Conservation (phyloP, 2,329 filamentous ascomycete species). For the Colletotrichum scovillei region DNA sequence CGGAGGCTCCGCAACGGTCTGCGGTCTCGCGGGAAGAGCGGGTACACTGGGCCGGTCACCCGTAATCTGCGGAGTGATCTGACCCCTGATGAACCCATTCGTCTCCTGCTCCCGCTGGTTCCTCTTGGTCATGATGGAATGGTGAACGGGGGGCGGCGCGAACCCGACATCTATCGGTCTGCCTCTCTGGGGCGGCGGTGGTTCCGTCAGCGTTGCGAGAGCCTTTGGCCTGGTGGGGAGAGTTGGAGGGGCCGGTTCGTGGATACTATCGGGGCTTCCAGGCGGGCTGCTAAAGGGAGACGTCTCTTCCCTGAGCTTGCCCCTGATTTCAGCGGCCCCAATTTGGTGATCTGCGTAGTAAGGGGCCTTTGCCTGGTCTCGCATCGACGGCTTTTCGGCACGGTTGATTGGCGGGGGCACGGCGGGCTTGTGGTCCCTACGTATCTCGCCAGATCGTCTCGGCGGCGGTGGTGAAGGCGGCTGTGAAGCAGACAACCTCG, state of each 20-base stretch:
- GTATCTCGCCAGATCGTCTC: conserved; percentile 69
- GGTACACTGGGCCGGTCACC: conserved; percentile 54
- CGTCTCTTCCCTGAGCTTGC: conserved; percentile 55
- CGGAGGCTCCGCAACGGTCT: conserved; percentile 47
- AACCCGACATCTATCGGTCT: conserved; percentile 50
- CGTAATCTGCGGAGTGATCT: conserved; percentile 53
- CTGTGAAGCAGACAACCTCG: conserved; percentile 58
- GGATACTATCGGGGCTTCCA: conserved; percentile 72
- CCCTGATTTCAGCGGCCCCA: conserved; percentile 45
- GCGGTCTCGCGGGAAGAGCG: conserved; percentile 61
- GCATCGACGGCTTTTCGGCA: conserved; percentile 71
- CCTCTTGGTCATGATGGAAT: conserved; percentile 55
- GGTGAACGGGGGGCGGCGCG: conserved; percentile 66
- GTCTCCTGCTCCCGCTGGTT: conserved; percentile 57
- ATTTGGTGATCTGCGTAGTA: conserved; percentile 39
- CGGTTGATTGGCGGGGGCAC: conserved; percentile 83
- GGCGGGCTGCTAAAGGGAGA: conserved; percentile 93
- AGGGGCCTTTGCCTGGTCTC: conserved; percentile 40
- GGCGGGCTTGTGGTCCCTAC: conserved; percentile 57
- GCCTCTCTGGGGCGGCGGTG: conserved; percentile 40
- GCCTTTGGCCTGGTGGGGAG: conserved; percentile 57
- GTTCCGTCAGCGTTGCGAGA: conserved; percentile 39
- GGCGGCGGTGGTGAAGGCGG: conserved; percentile 74
- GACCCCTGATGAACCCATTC: conserved; percentile 51
- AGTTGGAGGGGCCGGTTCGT: conserved; percentile 62